Base-by-base conservation (phyloP, 2,329 filamentous ascomycete species). In the Teratosphaeriaceae sp. region DNA sequence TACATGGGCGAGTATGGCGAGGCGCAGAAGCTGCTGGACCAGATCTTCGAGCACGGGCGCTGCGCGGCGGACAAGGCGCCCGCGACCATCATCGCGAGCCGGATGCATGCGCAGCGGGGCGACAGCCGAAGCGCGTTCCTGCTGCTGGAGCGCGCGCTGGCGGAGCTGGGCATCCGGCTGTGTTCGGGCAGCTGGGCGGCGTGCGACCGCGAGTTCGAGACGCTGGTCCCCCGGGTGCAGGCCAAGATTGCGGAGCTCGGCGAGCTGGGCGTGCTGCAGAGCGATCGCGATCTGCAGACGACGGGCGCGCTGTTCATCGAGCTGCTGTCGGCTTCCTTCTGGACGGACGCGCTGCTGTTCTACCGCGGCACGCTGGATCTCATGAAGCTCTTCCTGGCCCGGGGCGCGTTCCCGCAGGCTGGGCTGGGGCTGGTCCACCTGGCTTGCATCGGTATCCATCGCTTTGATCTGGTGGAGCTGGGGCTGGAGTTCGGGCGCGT, bases 51-150 rank as follows among this genome's bases (percentile, higher is more conserved):
- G 23, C 76, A 85, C 54, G 86, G 85, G 0, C 81, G 76, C 51
- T 80, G 80, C 15, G 68, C 85, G 0, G 75, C 85, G 5, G 88
- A 94, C 63, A 92, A 87, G 66, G 85, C 86, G 1, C 82, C 85
- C 7, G 86, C 87, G 0, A 94, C 84, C 68, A 83, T 95, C 30
- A 70, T 96, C 26, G 82, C 88, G 59, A 88, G 86, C 5, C 79
- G 88, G 38, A 83, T 95, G 35, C 79, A 82, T 55, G 79, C 84
- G 1, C 80, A 89, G 56, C 75, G 76, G 42, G 88, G 88, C 1
- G 79, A 94, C 50, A 79, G 81, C 21, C 66, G 73, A 18, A 75
- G 75, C 3, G 85, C 88, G 0, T 79, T 94, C 53, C 66, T 74
- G 23, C 78, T 79, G 1, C 69, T 96, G 19, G 82, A 82, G 55